Evolutionary conservation across 192 early-diverging fungal genomes (phyloP), one percentile per base, ranked within the genome.

Genomic region (Endogone sp.): DNA sequence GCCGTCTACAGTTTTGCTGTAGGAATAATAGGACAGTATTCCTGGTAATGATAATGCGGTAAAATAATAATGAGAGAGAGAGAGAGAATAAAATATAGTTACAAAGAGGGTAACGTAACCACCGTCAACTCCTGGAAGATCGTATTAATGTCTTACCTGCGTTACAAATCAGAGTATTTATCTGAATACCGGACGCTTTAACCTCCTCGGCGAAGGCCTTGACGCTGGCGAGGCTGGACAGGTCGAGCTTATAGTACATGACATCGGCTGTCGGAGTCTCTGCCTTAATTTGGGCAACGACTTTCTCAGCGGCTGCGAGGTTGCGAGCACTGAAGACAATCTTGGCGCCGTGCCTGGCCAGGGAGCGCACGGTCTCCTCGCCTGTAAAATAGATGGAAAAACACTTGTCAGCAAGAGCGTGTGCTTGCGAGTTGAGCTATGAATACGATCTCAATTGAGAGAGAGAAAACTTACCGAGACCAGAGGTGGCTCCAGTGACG

Each of bases 1-100:
- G 10, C 85, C 85, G 29, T 87, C 81, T 8, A 74, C 73, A 6
- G 85, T 85, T 20, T 72, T 81, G 22, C 77, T 75, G 29, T 82
- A 83, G 32, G 81, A 81, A 8, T 56, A 81, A 8, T 56, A 70
- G 37, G 76, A 75, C 29, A 84, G 81, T 31, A 80, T 73, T 60
- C 37, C 37, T 49, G 37, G 1, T 16, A 0, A 49, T 16, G 20
- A 21, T 56, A 20, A 68, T 26, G 10, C 3, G 62, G 49, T 29
- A 62, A 28, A 10, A 62, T n/a, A 10, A 44, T 2, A 37, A 57
- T 74, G 31, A 74, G 72, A 26, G 73, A 72, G 22, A 71, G 60
- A 30, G 56, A 23, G 57, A 31, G 81, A 13, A 86, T 49, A 55
- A 83, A 79, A 70, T 86, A n/a, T 86, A 4, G 81, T 82, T 11